These are phyloP conservation scores for Domatiomyces catenatus DNA, from an alignment of 2,329 filamentous ascomycete species.

Conservation along the genomic window DNA sequence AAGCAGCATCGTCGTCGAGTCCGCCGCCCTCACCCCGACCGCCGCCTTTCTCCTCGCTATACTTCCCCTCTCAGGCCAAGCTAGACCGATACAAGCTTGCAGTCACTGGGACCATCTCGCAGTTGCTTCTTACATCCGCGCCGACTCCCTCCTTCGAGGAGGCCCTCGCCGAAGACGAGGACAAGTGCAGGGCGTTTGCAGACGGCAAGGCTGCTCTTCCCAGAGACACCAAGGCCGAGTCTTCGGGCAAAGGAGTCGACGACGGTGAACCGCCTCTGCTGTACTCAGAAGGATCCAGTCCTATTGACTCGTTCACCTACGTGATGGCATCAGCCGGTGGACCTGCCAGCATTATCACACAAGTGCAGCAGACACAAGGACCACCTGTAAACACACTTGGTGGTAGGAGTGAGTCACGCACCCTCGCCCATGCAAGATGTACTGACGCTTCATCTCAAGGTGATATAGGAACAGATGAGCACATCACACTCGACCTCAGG, in stretches of 20 bases:
- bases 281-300: slow-evolving; percentile 88
- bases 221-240: slow-evolving; percentile 62
- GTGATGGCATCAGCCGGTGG: slow-evolving; percentile 96
- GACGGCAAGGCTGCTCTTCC: slow-evolving; percentile 77
- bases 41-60: slow-evolving; percentile 50
- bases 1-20: slow-evolving; percentile 29
- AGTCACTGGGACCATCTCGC: slow-evolving; percentile 34
- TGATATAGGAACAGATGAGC: slow-evolving; percentile 17
- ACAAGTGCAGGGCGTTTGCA: slow-evolving; percentile 39
- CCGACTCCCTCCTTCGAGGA: slow-evolving; percentile 37
- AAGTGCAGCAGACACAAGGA: slow-evolving; percentile 81
- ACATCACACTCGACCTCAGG: slow-evolving; percentile 19
- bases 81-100: slow-evolving; percentile 26
- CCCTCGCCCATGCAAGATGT: neutral
- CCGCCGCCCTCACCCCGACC: slow-evolving; percentile 39
- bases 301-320: slow-evolving; percentile 82
- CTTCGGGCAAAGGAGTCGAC: slow-evolving; percentile 54
- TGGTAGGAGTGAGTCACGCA: slow-evolving; percentile 38
- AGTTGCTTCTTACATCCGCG: slow-evolving; percentile 35
- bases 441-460: slow-evolving; percentile 3
- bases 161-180: slow-evolving; percentile 28
- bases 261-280: slow-evolving; percentile 90
- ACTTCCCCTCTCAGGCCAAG: slow-evolving; percentile 34
- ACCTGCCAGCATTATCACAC: slow-evolving; percentile 95
- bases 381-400: slow-evolving; percentile 79